Evolutionary conservation across 2,329 filamentous ascomycete species (phyloP).

Genomic region (Anthostomella pinea): DNA sequence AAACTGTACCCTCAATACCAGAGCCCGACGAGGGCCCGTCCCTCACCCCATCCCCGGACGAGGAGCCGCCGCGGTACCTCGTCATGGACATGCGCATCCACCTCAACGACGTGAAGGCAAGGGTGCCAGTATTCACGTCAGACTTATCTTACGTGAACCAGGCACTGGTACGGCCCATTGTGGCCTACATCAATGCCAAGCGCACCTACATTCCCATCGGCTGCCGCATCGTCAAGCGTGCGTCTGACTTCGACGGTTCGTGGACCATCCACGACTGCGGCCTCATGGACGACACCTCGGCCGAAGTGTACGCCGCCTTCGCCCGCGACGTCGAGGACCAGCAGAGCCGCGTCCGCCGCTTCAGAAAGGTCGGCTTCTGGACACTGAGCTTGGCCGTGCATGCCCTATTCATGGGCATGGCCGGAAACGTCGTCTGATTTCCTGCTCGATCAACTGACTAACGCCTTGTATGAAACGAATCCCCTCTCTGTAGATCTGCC

Average conservation of each 20-base stretch:
- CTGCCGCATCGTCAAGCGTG: slow-evolving; percentile 88
- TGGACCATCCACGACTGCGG: slow-evolving; percentile 95
- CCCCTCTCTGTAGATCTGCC: slow-evolving; percentile 12
- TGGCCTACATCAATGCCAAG: slow-evolving; percentile 96
- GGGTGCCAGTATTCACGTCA: slow-evolving; percentile 86
- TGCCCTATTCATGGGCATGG: slow-evolving; percentile 91
- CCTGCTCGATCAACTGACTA: too few species aligned
- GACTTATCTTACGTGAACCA: slow-evolving; percentile 96
- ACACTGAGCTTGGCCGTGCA: slow-evolving; percentile 89
- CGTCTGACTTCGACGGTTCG: slow-evolving; percentile 86
- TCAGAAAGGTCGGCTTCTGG: slow-evolving; percentile 97
- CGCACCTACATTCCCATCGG: slow-evolving; percentile 93
- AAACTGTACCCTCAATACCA: slow-evolving; percentile 6
- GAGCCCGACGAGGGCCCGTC: slow-evolving; percentile 6
- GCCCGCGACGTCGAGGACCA: slow-evolving; percentile 87
- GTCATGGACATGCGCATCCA: slow-evolving; percentile 95
- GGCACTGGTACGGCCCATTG: slow-evolving; percentile 89
- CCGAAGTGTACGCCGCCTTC: slow-evolving; percentile 93
- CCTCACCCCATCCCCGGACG: slow-evolving; percentile 17
- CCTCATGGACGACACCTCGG: slow-evolving; percentile 87
- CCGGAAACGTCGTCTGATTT: slow-evolving; percentile 65
- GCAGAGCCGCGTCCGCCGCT: slow-evolving; percentile 76
- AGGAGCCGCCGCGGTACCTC: slow-evolving; percentile 72
- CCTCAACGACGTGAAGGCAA: slow-evolving; percentile 89
- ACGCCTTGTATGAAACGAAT: too few species aligned